A percentile compares a stretch with the other conserved stretches of the same genome.
phyloP scores from a whole-genome alignment of 1,284 basidiomycete genomes.

The Trametes versicolor region DNA sequence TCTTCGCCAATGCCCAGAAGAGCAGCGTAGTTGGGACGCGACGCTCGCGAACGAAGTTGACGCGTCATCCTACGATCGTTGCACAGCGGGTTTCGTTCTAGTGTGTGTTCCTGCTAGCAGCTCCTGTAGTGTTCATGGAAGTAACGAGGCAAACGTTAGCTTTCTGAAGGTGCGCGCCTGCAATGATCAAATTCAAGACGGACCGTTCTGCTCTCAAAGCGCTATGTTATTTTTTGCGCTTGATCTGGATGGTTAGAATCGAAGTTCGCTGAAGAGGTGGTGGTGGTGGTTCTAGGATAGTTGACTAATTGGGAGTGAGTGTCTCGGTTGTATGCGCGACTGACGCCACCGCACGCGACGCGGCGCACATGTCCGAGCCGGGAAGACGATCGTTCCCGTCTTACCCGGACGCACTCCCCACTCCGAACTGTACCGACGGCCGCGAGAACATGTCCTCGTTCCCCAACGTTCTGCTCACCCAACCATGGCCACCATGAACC shows the following conservation, averaged over 20 bases:
- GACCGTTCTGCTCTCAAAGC: neutral
- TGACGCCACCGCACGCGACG: neutral
- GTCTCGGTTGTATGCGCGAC: neutral
- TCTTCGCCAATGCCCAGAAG: constrained; percentile 37
- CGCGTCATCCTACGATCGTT: too few relatives aligned
- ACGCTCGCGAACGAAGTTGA: constrained; percentile 47
- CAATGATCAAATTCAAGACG: too few relatives aligned
- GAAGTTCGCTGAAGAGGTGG: neutral
- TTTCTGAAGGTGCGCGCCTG: too few relatives aligned
- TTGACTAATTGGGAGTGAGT: constrained; percentile 24
- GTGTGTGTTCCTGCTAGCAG: too few relatives aligned
- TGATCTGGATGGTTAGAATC: neutral
- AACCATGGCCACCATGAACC: constrained; percentile 21
- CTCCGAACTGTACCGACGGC: neutral
- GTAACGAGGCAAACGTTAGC: too few relatives aligned
- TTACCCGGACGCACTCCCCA: constrained; percentile 14
- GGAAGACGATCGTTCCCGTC: neutral
- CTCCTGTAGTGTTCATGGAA: too few relatives aligned
- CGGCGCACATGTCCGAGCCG: neutral
- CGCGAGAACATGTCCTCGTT: neutral
- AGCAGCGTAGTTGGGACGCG: constrained; percentile 47
- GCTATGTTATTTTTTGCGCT: neutral
- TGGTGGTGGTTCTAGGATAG: constrained; percentile 23
- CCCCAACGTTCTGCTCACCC: neutral
- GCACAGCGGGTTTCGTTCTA: too few relatives aligned